Conservation (phyloP, 2,329 filamentous ascomycete genomes). For the Trichoderma sp. region DNA sequence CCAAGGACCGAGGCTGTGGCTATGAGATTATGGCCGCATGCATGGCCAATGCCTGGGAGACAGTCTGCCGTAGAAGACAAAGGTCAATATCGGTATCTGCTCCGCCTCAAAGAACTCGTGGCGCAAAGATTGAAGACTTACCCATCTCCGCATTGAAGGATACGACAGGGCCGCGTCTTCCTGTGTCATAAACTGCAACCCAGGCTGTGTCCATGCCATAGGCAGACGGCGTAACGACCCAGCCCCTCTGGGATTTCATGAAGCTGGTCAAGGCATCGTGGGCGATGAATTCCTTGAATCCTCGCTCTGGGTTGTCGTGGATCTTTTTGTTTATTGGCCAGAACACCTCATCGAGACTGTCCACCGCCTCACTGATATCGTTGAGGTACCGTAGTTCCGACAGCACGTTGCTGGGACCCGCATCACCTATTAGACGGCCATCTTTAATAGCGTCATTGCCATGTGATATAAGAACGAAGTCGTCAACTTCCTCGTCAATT, state of each 20-base stretch:
- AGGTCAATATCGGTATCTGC: neutral
- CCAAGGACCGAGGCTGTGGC: conserved; percentile 46
- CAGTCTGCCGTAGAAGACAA: conserved; percentile 36
- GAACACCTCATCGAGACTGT: conserved; percentile 25
- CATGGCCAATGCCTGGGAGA: conserved; percentile 49
- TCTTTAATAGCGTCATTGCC: neutral
- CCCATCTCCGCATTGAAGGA: conserved; percentile 42
- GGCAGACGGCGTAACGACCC: conserved; percentile 40
- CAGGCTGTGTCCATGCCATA: conserved; percentile 45
- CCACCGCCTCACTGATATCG: conserved; percentile 34
- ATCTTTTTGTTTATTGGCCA: conserved; percentile 40
- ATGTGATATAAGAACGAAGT: conserved; percentile 17
- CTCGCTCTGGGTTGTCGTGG: conserved; percentile 44
- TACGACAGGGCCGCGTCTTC: conserved; percentile 35
- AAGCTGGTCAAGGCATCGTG: conserved; percentile 40
- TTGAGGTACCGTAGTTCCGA: conserved; percentile 34
- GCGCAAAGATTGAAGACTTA: conserved; percentile 9
- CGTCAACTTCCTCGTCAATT: conserved; percentile 17
- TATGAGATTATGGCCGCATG: conserved; percentile 55
- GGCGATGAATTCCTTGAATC: conserved; percentile 41
- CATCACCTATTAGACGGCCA: neutral
- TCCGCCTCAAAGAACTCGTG: neutral
- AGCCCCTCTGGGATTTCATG: conserved; percentile 33
- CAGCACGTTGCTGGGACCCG: neutral
- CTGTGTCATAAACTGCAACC: conserved; percentile 40